Evolutionary conservation across 805 yeast species (phyloP).

Genomic region (Ogataea corticis): DNA sequence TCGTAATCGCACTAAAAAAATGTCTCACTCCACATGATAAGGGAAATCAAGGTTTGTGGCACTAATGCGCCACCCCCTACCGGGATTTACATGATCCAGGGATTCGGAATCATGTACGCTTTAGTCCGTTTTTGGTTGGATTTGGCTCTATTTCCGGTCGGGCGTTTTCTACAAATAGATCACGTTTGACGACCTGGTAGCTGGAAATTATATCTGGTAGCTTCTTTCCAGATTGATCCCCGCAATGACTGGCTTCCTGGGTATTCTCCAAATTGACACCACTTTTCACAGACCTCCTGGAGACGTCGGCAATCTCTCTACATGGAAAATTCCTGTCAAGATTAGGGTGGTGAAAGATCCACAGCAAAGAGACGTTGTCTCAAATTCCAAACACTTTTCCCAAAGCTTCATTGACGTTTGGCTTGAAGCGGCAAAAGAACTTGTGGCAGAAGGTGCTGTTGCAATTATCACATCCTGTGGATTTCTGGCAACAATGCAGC

Average conservation of each 20-base stretch:
- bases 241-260: not conserved
- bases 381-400: constrained; percentile 18
- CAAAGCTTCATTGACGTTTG: constrained; percentile 27
- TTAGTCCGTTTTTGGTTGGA: too few relatives aligned
- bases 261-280: constrained; percentile 2
- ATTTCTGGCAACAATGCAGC: constrained; percentile 34
- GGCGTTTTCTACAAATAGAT: too few relatives aligned
- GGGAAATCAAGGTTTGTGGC: too few relatives aligned
- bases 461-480: constrained; percentile 38
- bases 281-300: constrained; percentile 32
- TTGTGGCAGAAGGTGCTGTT: constrained; percentile 32
- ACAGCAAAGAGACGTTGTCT: constrained; percentile 27
- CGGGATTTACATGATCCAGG: too few relatives aligned
- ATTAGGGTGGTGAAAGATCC: constrained; percentile 25
- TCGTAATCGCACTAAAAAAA: too few relatives aligned
- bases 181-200: too few relatives aligned
- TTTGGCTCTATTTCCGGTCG: too few relatives aligned
- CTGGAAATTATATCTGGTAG: too few relatives aligned
- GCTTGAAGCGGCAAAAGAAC: constrained; percentile 28
- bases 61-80: too few relatives aligned
- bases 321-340: constrained; percentile 28
- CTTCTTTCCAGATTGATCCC: too few relatives aligned
- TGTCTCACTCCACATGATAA: too few relatives aligned
- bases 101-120: too few relatives aligned
- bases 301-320: constrained; percentile 28